Conservation (phyloP, 1,284 basidiomycete genomes). For the Cryptococcus wingfieldii region DNA sequence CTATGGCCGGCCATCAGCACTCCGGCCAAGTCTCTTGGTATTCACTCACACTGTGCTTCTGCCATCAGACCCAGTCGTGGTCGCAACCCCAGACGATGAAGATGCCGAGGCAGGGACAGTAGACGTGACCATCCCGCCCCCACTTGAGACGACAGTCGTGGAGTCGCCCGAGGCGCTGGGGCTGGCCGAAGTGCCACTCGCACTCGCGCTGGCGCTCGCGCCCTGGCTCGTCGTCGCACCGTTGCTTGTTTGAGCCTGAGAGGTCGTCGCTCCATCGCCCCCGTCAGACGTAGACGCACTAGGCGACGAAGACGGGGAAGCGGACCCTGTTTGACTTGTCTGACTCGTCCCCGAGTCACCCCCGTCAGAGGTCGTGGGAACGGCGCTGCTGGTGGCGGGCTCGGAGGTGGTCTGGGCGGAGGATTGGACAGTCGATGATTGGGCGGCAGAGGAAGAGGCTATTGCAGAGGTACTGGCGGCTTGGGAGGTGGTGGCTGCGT, state of each 20-base stretch:
- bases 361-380: background rate
- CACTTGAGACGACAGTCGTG: conserved; percentile 2
- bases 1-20: conserved; percentile 8
- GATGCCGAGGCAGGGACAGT: conserved; percentile 1
- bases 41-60: conserved; percentile 15
- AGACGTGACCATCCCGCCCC: background rate
- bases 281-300: conserved; percentile 1
- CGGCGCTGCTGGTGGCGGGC: background rate
- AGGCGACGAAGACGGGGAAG: background rate
- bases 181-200: background rate
- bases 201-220: background rate
- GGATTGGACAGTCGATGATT: conserved; percentile 1
- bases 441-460: conserved; percentile 6
- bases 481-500: background rate
- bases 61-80: conserved; percentile 14
- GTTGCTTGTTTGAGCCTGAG: background rate
- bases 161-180: background rate
- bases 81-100: conserved; percentile 4
- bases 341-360: background rate
- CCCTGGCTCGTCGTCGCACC: conserved; percentile 1
- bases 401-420: conserved; percentile 5
- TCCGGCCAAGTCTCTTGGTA: background rate
- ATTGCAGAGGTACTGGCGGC: background rate
- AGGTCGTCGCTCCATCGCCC: background rate
- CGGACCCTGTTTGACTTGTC: background rate